Base-by-base conservation (phyloP, 768 basidiomycete genomes). In the Butyriboletus loyo region DNA sequence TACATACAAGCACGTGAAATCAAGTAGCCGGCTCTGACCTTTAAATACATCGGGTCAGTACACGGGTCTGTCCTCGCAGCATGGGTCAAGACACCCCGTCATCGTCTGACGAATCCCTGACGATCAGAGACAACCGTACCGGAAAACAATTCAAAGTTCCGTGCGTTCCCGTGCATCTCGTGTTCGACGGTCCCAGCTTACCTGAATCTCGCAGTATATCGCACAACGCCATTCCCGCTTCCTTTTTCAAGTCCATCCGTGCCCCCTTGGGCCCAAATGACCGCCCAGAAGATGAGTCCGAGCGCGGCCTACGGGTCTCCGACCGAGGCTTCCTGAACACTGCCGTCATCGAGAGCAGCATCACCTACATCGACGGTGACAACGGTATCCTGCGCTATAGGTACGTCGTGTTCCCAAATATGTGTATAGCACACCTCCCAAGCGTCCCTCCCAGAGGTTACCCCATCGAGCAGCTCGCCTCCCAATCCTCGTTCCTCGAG, bases 291-390 rank as follows among this genome's bases (percentile, higher is more conserved):
- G 86, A 92, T 68, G 89, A 92, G 72, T 86, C 88, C 0, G 80
- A 86, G 69, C 88, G 85, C 54, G 92, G 92, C 0, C 73, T 94
- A 21, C 82, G 90, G 30, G 83, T 93, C 17, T 72, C 81, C 24
- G 90, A 92, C 73, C 83, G 81, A 69, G 90, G 88, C 14, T 93
- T 89, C 69, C 65, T 91, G 67, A 91, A 92, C 57, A 92, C 89
- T 7, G 88, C 89, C 41, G 87, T 91, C 47, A 79, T 91, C 52
- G 74, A 82, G 58, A 91, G 88, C 58, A 71, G 80, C 61, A 94
- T 96, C 61, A 94, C 92, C 0, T 95, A 85, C 59, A 96, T 96
- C 57, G 92, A 96, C 64, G 93, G 93, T 42, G 89, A 93, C 19
- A 86, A 81, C 35, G 92, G 90, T 76, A 81, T 91, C 45, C 68